Base-by-base conservation (phyloP, 2,329 filamentous ascomycete species). In the Ophiobolus disseminans region DNA sequence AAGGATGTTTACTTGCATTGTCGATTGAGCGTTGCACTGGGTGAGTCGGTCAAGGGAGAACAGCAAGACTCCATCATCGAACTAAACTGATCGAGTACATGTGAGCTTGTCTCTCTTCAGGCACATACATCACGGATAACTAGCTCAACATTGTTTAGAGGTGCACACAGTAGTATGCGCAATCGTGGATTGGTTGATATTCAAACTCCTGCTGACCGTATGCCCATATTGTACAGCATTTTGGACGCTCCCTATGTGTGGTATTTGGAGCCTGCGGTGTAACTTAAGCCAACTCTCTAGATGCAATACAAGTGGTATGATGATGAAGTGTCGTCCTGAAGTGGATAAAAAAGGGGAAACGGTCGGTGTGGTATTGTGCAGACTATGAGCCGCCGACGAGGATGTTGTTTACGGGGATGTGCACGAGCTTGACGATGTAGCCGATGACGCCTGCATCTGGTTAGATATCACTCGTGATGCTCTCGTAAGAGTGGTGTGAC, bases 361-460 rank as follows among this genome's bases (percentile, higher is more conserved):
- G 45, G 51, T 53, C 23, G 40, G 50, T 37, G 43, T 45, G 23
- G 39, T 36, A 42, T 43, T 45, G n/a, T 23, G 34, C 32, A 16
- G 37, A 50, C 55, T 72, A 74, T 61, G 72, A 72, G 39, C 71
- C 72, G 47, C 72, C 72, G 53, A 81, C 78, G 50, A 81, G 73
- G 56, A 81, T 80, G 68, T 80, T 81, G 70, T 80, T 81, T 54
- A 81, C 75, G 36, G 78, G 78, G 50, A 81, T 81, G 63, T 81
- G 78, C 44, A 80, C 72, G 45, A 81, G 76, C 70, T 81, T 81
- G 62, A 80, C 77, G 36, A 80, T 63, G 65, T 80, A 80, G 57
- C 78, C 78, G 50, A 81, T 79, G 45, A 78, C 76, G 37, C 78
- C 60, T 63, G 48, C 2, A 20, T 3, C 2, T 1, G 34, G 40